Evolutionary conservation across 1,284 basidiomycete genomes (phyloP).

Genomic region (Tylopilus sp.): DNA sequence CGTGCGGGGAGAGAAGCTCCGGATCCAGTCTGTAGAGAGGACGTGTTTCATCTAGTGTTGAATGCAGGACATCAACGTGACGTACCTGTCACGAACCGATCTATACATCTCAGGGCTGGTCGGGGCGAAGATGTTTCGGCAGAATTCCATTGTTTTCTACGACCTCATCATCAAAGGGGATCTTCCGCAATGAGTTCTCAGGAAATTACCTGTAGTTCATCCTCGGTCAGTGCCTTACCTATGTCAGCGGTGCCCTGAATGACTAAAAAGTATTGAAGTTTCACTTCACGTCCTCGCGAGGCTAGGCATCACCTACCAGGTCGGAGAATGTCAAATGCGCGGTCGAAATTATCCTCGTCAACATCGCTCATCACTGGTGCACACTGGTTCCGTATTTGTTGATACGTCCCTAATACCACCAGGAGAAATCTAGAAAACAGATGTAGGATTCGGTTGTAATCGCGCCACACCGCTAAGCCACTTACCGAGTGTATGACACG

Average conservation of each 20-base stretch:
- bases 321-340: not conserved
- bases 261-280: not conserved
- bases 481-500: not conserved
- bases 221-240: not conserved
- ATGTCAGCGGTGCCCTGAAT: not conserved
- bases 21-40: not conserved
- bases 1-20: not conserved
- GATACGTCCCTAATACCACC: not conserved
- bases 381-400: not conserved
- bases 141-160: slow-evolving; percentile 1
- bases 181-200: not conserved
- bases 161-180: not conserved
- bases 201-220: not conserved
- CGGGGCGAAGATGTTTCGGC: not conserved
- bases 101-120: not conserved
- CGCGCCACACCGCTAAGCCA: too few species aligned
- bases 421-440: not conserved
- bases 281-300: not conserved
- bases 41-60: not conserved
- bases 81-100: not conserved
- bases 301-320: not conserved
- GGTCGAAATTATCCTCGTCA: slow-evolving; percentile 2
- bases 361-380: not conserved
- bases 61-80: not conserved
- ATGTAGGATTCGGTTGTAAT: not conserved